Conservation (phyloP, 257 asterid species). For the Rubia yunnanensis region DNA sequence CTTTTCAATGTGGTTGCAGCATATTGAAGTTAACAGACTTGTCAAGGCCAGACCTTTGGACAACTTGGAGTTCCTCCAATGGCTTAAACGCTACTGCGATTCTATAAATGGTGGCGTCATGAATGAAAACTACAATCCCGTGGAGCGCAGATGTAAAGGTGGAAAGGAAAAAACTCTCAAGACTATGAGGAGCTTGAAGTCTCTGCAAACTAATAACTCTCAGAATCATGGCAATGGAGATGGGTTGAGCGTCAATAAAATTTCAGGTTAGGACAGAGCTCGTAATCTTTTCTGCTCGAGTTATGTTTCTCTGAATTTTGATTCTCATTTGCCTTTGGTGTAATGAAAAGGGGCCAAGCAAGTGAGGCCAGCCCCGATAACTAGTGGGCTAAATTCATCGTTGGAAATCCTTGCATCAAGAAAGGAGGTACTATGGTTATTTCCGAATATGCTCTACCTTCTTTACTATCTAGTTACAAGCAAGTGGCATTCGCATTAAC, state of each 20-base stretch:
- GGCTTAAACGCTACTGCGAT: constrained; percentile 93
- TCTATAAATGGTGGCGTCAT: constrained; percentile 75
- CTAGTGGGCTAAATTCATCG: constrained; percentile 25
- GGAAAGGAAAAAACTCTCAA: constrained; percentile 54
- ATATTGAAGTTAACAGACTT: constrained; percentile 84
- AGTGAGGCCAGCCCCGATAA: constrained; percentile 29
- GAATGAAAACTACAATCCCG: constrained; percentile 79
- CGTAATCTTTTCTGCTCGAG: constrained; percentile 7
- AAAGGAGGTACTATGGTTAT: constrained; percentile 48
- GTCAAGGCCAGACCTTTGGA: constrained; percentile 90
- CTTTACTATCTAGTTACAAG: background rate
- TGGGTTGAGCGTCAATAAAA: constrained; percentile 30
- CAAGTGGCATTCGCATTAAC: background rate
- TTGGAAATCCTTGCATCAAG: constrained; percentile 44
- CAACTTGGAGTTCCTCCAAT: constrained; percentile 91
- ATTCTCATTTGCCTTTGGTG: constrained; percentile 11
- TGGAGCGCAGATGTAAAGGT: constrained; percentile 76
- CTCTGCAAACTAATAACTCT: constrained; percentile 57
- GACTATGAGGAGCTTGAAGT: constrained; percentile 53
- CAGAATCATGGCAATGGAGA: constrained; percentile 37
- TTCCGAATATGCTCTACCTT: background rate
- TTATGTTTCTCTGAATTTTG: constrained; percentile 2
- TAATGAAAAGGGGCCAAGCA: constrained; percentile 42
- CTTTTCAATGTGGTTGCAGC: constrained; percentile 38
- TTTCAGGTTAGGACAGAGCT: constrained; percentile 27